Evolutionary conservation across 441 rosid genomes (phyloP), one percentile per base, ranked within the genome.

Genomic region (Gossypium schwendimanii): DNA sequence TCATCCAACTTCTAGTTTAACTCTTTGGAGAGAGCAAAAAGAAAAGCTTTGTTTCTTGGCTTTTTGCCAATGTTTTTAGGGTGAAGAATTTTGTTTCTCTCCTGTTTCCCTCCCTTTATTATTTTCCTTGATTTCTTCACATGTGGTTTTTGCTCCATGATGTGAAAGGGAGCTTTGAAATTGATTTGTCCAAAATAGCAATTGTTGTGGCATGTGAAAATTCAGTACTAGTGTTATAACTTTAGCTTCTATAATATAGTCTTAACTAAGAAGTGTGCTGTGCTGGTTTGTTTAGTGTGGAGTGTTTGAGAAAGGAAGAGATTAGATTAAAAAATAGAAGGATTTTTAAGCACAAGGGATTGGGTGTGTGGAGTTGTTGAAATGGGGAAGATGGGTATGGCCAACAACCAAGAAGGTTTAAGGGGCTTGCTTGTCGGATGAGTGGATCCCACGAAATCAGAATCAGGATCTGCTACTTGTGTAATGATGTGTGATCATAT

Each of bases 361-460:
- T 74, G 76, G 78, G 75, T 69, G 82, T 69, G 82, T 67, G 82
- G 79, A 81, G 84, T 80, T 62, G 87, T 76, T 83, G 71, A 79
- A 76, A 60, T 78, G 33, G 63, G 71, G 80, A 70, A 75, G 81
- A 73, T 49, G 54, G 76, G 83, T 49, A 63, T 55, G 78, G 86
- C 83, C 84, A 86, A 77, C 90, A 73, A 80, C 86, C 86, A 80
- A 17, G 70, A 54, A 69, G 85, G 84, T 68, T 62, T 57, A 53
- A 50, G 74, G 72, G 70, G 79, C 76, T 74, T 45, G 70, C 78
- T 74, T 86, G 89, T 81, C 81, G 81, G 85, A 64, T 75, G 21
- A 63, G 86, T 83, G 87, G 88, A 73, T 78, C 91, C 91, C 86
- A 80, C 90, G 80, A 77, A 77, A 87, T 86, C 85, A 73, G 87